These are phyloP conservation scores for Epichloe amarillans DNA, from an alignment of 2,329 filamentous ascomycete species.

Conservation along the genomic window DNA sequence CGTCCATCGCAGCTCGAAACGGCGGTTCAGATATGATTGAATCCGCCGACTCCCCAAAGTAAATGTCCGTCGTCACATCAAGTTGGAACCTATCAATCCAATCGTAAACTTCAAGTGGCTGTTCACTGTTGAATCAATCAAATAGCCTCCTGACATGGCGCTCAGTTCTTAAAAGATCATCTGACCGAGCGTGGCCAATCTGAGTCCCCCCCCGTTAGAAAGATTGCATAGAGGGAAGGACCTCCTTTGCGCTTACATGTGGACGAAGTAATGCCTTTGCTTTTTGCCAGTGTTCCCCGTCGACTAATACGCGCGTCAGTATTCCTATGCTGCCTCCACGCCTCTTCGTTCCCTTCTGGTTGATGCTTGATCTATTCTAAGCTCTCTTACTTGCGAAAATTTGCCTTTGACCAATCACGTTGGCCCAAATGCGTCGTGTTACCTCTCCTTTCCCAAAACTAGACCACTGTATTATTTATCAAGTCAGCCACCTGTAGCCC, in stretches of 20 bases:
- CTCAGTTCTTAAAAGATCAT: background rate
- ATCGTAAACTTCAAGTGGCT: background rate
- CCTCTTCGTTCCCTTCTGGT: too few species aligned
- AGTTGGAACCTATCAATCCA: background rate
- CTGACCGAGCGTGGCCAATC: background rate
- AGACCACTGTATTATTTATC: background rate
- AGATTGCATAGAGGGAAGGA: too few species aligned
- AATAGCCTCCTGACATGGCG: background rate
- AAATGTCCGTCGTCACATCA: background rate
- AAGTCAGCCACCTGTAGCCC: background rate
- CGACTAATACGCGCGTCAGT: background rate
- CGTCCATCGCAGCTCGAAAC: background rate
- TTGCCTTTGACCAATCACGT: background rate
- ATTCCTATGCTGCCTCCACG: too few species aligned
- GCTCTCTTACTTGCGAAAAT: background rate
- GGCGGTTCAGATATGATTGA: background rate
- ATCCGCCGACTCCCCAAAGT: background rate
- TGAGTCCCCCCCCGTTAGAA: background rate
- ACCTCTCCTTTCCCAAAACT: background rate
- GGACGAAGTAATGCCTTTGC: background rate
- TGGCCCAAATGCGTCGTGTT: background rate
- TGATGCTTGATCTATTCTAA: too few species aligned
- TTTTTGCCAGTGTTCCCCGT: background rate
- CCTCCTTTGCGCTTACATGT: background rate
- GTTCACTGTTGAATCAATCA: background rate